These are phyloP conservation scores for Rhytidiadelphus loreus DNA, from an alignment of 225 moss, liverwort and hornwort genomes.

Conservation along the genomic window DNA sequence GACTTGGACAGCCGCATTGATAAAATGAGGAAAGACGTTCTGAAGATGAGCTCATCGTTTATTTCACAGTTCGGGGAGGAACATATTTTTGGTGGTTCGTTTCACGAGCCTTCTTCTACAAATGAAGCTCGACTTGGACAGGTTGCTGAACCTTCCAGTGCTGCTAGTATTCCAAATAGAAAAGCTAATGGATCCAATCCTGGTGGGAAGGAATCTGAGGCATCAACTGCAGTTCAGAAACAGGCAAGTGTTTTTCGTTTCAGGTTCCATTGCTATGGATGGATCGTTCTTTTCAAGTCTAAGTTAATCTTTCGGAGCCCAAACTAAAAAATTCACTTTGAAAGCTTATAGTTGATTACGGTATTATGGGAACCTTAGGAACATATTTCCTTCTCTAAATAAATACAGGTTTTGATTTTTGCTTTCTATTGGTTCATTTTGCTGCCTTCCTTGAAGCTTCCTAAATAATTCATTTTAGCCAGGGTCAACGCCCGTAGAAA, in stretches of 20 bases:
- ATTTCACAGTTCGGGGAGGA: conserved; percentile 37
- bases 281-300: not conserved
- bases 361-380: not conserved
- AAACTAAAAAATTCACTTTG: not conserved
- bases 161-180: not conserved
- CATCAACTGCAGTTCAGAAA: conserved; percentile 43
- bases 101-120: conserved; percentile 3
- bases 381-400: not conserved
- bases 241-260: conserved; percentile 34
- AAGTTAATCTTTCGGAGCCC: not conserved
- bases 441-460: not conserved
- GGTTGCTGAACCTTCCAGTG: not conserved
- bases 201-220: conserved; percentile 7
- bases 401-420: not conserved
- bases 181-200: conserved; percentile 1
- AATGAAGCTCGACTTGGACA: conserved; percentile 1
- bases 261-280: not conserved
- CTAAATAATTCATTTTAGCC: not conserved
- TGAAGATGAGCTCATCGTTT: conserved; percentile 37
- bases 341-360: not conserved
- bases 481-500: not conserved
- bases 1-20: conserved; percentile 91
- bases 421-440: not conserved
- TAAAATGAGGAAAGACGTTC: conserved; percentile 56
- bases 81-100: conserved; percentile 25